Evolutionary conservation across 2,329 filamentous ascomycete species (phyloP).

Genomic region (Pestalotiopsis sp.): DNA sequence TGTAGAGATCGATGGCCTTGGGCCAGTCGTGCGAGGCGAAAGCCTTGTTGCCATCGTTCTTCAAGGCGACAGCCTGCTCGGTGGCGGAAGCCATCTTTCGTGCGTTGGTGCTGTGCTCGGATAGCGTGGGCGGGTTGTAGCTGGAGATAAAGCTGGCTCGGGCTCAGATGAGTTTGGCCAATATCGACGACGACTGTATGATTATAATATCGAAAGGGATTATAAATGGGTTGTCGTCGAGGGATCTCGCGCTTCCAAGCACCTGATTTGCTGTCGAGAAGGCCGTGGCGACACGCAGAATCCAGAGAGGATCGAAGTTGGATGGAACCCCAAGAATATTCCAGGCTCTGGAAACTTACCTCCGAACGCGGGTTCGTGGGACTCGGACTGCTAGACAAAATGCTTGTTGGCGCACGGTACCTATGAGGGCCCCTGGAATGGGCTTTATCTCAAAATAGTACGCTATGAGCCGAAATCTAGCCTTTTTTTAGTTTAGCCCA

Average conservation of each 20-base stretch:
- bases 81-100: conserved; percentile 42
- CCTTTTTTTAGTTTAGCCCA: not conserved
- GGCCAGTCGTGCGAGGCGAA: conserved; percentile 89
- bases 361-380: conserved; percentile 7
- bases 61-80: conserved; percentile 79
- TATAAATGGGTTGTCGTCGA: not conserved
- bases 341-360: not conserved
- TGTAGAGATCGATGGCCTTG: conserved; percentile 80
- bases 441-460: not conserved
- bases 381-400: not conserved
- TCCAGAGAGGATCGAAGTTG: not conserved
- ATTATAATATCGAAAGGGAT: not conserved
- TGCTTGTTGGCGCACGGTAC: conserved; percentile 7
- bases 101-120: not conserved
- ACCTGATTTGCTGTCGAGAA: not conserved
- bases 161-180: not conserved
- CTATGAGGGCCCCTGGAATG: not conserved
- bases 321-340: conserved; percentile 5
- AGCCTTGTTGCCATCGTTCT: conserved; percentile 93
- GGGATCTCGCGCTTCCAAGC: not conserved
- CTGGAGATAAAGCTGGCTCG: not conserved
- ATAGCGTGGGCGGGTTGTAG: not conserved
- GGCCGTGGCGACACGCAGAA: conserved; percentile 5
- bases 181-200: not conserved
- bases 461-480: not conserved